A percentile compares a stretch with the other conserved stretches of the same genome.
phyloP scores from a whole-genome alignment of 2,329 filamentous ascomycete genomes.

The Claviceps africana region DNA sequence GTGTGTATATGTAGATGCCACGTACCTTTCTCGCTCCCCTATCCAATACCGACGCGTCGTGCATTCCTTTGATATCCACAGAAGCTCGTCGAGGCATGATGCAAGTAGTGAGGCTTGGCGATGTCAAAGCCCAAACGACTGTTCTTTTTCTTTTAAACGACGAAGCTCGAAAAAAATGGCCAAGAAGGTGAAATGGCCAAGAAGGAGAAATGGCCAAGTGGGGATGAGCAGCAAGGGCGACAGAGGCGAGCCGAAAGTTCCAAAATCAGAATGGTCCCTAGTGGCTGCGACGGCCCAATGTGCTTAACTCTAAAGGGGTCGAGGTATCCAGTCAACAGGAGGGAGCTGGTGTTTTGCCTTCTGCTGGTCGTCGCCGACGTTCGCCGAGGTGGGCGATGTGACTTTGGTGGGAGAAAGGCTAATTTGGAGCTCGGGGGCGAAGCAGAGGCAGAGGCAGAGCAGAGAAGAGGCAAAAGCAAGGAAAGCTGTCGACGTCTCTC shows the following conservation, averaged over 20 bases:
- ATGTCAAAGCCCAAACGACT: no score
- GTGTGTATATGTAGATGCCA: not conserved
- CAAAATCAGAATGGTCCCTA: not conserved
- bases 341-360: not conserved
- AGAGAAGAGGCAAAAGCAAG: no score
- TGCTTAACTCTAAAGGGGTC: not conserved
- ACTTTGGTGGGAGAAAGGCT: not conserved
- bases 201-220: not conserved
- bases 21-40: conserved; percentile 2
- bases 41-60: not conserved
- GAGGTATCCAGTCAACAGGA: not conserved
- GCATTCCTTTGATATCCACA: not conserved
- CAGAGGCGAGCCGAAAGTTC: not conserved
- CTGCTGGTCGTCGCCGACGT: not conserved
- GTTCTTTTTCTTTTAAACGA: no score
- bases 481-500: no score
- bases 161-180: no score
- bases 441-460: no score
- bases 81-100: conserved; percentile 1
- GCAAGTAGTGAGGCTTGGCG: not conserved
- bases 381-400: not conserved
- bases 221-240: not conserved
- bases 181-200: not conserved
- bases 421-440: not conserved
- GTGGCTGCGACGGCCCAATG: not conserved